Evolutionary conservation across 2,329 filamentous ascomycete species (phyloP).

Genomic region (Fusarium sp.): DNA sequence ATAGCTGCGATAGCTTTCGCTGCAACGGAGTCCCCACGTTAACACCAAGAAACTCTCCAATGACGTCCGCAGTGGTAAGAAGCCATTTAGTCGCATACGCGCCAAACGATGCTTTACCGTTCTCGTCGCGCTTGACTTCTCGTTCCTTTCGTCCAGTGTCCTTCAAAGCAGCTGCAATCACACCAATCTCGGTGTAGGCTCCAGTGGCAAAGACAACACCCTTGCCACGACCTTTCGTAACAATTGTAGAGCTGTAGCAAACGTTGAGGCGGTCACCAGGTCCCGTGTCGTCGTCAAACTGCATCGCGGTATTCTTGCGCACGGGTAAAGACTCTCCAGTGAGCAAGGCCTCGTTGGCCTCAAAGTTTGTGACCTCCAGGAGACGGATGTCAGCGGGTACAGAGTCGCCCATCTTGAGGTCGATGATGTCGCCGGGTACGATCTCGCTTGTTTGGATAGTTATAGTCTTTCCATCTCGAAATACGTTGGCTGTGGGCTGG

Average conservation of each 20-base stretch:
- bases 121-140: conserved; percentile 55
- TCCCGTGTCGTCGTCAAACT: conserved; percentile 54
- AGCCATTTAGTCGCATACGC: conserved; percentile 49
- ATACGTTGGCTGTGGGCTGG: conserved; percentile 33
- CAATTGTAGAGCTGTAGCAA: conserved; percentile 71
- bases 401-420: conserved; percentile 66
- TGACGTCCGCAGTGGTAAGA: conserved; percentile 42
- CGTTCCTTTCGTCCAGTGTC: conserved; percentile 48
- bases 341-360: conserved; percentile 30
- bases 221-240: conserved; percentile 69
- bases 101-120: conserved; percentile 49
- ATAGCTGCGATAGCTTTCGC: conserved; percentile 74
- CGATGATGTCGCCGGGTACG: conserved; percentile 64
- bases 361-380: conserved; percentile 27
- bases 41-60: conserved; percentile 57
- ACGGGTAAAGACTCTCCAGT: conserved; percentile 63
- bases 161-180: conserved; percentile 64
- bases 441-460: conserved; percentile 27
- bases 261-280: conserved; percentile 70
- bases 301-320: conserved; percentile 59
- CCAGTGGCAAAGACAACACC: conserved; percentile 72
- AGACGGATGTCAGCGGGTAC: conserved; percentile 68
- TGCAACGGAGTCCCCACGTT: conserved; percentile 74
- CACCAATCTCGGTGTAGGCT: conserved; percentile 71
- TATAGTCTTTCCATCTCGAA: conserved; percentile 28